A percentile compares a stretch with the other conserved stretches of the same genome.
phyloP scores from a whole-genome alignment of 345 rosid genomes.

The Salix arbutifolia region DNA sequence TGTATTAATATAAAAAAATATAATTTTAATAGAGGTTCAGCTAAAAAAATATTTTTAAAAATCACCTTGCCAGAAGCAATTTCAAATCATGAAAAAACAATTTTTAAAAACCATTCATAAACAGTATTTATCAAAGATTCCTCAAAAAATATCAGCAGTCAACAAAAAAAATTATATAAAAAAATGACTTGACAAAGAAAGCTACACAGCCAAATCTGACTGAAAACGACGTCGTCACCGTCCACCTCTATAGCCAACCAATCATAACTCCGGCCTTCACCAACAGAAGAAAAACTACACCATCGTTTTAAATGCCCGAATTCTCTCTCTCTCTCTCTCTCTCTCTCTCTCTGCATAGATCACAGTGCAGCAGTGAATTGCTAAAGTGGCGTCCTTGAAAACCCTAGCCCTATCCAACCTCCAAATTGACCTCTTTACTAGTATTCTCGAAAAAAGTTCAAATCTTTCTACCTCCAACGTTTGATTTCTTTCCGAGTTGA shows the following conservation, averaged over 20 bases:
- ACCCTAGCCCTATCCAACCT: conserved; percentile 8
- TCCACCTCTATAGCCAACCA: conserved; percentile 5
- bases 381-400: conserved; percentile 8
- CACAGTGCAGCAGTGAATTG: neutral
- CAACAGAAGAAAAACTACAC: neutral
- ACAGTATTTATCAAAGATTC: no score
- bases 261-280: conserved; percentile 1
- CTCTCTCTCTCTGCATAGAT: conserved; percentile 7
- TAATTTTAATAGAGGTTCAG: no score
- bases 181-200: neutral
- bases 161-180: neutral
- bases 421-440: neutral
- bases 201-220: neutral
- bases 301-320: conserved; percentile 18
- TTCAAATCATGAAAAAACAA: no score
- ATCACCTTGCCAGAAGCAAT: no score
- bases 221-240: conserved; percentile 19
- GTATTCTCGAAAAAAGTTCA: neutral
- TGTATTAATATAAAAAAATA: no score
- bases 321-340: conserved; percentile 21
- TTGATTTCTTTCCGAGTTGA: neutral
- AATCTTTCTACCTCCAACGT: neutral
- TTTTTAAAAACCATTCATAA: no score
- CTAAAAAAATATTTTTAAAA: no score
- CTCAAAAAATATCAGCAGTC: neutral